Evolutionary conservation across 1,284 basidiomycete genomes (phyloP), one percentile per base, ranked within the genome.

Genomic region (Cutaneotrichosporon dermatis): DNA sequence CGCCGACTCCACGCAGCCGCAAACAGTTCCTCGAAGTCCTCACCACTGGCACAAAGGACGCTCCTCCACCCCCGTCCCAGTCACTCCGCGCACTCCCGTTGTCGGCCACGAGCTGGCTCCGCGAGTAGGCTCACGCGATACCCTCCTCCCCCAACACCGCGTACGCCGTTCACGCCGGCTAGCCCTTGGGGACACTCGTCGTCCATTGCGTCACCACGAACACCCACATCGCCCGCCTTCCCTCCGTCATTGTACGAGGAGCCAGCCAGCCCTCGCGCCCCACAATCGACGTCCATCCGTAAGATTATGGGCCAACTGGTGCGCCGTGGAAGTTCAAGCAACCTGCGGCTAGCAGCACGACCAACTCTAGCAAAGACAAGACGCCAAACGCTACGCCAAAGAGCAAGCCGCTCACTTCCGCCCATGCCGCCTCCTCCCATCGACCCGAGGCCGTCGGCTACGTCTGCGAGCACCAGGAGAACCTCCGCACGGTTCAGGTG

Each of bases 391-490:
- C 50, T 15, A 40, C 50, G 11, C 50, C 50, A 9, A 49, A 36
- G 13, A 11, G 25, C 12, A 33, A 33, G 4, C 11, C 46, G 11
- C 10, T 49, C 46, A 33, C 34, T 49, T 12, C 46, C 46, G 6
- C 39, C 16, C 16, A 39, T 36, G 4, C 36, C 45, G 6, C 37
- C 45, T 5, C 43, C 35, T 1, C 43, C 45, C 36, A 45, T 55
- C 45, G 45, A 59, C 52, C 45, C 13, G 48, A 50, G 13, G 33
- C 40, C 12, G 37, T 74, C 5, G 57, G 65, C 1, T 92, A 89
- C 69, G 83, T 92, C 37, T 89, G 89, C 4, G 91, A 93, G 73
- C 83, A 89, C 69, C 89, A 92, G 72, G 89, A 92, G 70, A 88
- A 85, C 56, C 82, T 93, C 0, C 84, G 85, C 16, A 85, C 87